phyloP scores from a whole-genome alignment of 139 green algal species.

The Ettlia oleoabundans region DNA sequence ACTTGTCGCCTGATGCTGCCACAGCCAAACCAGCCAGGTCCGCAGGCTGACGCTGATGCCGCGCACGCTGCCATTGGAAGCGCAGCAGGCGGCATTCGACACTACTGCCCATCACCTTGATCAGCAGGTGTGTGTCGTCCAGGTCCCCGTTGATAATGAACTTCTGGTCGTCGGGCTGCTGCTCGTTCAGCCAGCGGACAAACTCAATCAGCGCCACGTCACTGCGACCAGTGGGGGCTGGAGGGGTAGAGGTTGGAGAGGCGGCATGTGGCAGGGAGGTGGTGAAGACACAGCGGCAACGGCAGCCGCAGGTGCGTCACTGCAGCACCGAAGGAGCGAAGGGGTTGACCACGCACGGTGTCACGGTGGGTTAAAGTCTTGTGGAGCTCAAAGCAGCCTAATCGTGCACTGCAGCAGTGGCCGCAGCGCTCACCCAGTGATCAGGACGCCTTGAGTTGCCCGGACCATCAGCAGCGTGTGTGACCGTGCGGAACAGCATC shows the following conservation, averaged over 20 bases:
- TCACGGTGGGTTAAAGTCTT: no score
- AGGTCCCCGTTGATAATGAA: slow-evolving; percentile 36
- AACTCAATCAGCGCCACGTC: slow-evolving; percentile 39
- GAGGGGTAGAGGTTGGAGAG: not conserved
- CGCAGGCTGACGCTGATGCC: not conserved
- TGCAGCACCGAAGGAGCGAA: not conserved
- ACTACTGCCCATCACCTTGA: slow-evolving; percentile 18
- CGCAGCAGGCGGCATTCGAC: not conserved
- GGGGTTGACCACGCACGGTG: no score
- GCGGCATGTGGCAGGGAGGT: not conserved
- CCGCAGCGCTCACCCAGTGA: slow-evolving; percentile 6
- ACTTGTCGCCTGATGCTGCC: not conserved
- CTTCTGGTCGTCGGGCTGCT: not conserved
- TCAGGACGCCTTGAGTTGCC: slow-evolving; percentile 3
- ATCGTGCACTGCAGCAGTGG: no score
- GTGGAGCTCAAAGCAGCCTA: no score
- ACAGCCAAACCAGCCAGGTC: no score
- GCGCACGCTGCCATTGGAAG: no score
- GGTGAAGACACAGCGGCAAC: not conserved
- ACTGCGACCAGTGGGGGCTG: not conserved
- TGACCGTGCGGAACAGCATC: no score
- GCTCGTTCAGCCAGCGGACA: slow-evolving; percentile 29
- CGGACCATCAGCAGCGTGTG: slow-evolving; percentile 14
- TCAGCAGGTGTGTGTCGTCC: slow-evolving; percentile 48
- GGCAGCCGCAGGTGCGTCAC: not conserved